These are phyloP conservation scores for Panicum hallii DNA, from an alignment of 202 grass and related monocot genomes.

Conservation along the genomic window DNA sequence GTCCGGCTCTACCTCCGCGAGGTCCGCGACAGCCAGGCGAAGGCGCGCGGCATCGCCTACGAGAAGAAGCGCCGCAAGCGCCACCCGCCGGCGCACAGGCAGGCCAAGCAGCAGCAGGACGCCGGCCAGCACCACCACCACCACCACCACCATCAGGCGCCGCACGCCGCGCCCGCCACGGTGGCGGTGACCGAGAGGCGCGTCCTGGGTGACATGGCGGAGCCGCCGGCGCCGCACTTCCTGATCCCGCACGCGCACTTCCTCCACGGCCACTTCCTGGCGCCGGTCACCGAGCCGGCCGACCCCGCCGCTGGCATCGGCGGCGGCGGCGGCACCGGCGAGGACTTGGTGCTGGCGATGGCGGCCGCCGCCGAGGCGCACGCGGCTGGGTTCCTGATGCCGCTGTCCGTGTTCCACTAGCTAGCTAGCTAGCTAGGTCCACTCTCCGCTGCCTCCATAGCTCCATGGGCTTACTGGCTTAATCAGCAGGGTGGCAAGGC, in stretches of 20 bases:
- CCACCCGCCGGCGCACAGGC: neutral
- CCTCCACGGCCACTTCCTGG: conserved; percentile 46
- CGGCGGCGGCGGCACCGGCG: conserved; percentile 7
- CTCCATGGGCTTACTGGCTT: neutral
- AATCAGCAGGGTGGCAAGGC: neutral
- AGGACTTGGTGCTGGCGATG: conserved; percentile 51
- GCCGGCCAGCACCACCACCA: neutral
- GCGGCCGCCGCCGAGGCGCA: conserved; percentile 52
- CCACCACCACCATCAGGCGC: neutral
- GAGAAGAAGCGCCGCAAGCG: conserved; percentile 84
- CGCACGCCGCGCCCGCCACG: neutral
- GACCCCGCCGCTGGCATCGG: conserved; percentile 2
- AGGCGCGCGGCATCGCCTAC: conserved; percentile 85
- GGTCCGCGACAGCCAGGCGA: conserved; percentile 76
- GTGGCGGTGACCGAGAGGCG: neutral
- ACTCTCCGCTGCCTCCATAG: neutral
- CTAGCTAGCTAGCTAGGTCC: neutral
- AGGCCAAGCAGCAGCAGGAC: conserved; percentile 25
- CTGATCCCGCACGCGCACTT: conserved; percentile 54
- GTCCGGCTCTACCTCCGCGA: conserved; percentile 87
- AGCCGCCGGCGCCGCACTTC: conserved; percentile 37
- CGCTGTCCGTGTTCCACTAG: conserved; percentile 87
- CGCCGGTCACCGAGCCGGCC: conserved; percentile 3
- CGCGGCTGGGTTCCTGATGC: conserved; percentile 64
- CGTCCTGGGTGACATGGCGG: neutral